phyloP scores from a whole-genome alignment of 768 basidiomycete genomes.

The Lentinus brumalis region DNA sequence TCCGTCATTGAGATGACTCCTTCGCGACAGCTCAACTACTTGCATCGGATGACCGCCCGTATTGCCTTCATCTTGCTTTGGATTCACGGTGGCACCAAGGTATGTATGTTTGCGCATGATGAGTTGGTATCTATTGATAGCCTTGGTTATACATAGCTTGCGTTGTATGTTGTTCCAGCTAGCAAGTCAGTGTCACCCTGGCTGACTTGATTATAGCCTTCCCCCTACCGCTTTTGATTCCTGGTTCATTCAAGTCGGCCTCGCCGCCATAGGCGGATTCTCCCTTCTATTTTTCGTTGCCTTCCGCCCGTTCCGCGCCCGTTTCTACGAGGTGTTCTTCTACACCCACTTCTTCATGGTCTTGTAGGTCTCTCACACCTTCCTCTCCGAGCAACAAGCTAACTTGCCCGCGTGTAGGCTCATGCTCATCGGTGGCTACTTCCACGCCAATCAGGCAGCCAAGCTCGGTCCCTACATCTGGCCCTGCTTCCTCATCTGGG shows the following conservation, averaged over 20 bases:
- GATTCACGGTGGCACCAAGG: constrained; percentile 49
- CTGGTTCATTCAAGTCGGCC: constrained; percentile 32
- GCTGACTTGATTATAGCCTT: background rate
- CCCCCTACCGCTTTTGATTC: background rate
- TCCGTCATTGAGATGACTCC: background rate
- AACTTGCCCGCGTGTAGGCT: constrained; percentile 23
- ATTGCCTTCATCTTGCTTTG: constrained; percentile 48
- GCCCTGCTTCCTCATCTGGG: constrained; percentile 57
- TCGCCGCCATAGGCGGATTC: constrained; percentile 41
- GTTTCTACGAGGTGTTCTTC: constrained; percentile 55
- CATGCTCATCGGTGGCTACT: constrained; percentile 35
- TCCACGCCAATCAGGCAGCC: constrained; percentile 26
- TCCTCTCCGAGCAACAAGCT: background rate
- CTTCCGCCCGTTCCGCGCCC: constrained; percentile 48
- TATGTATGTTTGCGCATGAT: constrained; percentile 16
- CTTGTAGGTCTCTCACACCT: constrained; percentile 29
- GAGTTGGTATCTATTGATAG: background rate
- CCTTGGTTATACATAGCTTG: background rate
- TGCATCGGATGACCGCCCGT: constrained; percentile 54
- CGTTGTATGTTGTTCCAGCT: background rate
- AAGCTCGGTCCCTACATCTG: constrained; percentile 42
- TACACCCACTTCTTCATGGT: constrained; percentile 48
- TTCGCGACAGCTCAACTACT: constrained; percentile 36
- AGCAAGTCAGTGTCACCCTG: too few species aligned
- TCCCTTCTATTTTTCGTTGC: constrained; percentile 48